Evolutionary conservation across 2,329 filamentous ascomycete species (phyloP), one percentile per base, ranked within the genome.

Genomic region (Truncatella angustata): DNA sequence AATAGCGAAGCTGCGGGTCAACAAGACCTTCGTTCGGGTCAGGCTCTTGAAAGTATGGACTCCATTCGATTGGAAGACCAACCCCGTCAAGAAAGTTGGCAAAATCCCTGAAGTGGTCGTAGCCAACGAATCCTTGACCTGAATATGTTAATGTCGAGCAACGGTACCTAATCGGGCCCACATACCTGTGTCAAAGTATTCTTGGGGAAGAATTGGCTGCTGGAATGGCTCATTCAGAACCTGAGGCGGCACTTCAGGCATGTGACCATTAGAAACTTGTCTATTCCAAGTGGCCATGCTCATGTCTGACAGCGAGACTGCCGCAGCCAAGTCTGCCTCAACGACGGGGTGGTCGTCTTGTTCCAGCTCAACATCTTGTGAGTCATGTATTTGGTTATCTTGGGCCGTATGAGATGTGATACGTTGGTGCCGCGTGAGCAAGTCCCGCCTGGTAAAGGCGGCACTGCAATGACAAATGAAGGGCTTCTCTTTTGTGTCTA

Each of bases 401-500:
- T 59, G 39, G 47, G 61, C 55, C 51, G 65, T 63, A 56, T 74
- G 71, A 5, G 66, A 61, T 3, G 61, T 51, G 39, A 75, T 69
- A 49, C 72, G 69, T 53, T 75, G 69, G 54, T 76, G 73, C 20
- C 73, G 69, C 45, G 72, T 75, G 56, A 76, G 59, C n/a, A 76
- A 61, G 58, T 76, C 73, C 20, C 73, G 67, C 16, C 73, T 66
- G 6, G 73, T 70, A 56, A 76, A 76, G 2, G 73, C 71, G 11
- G 71, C 70, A 49, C 72, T 71, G 57, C 73, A 76, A 32, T 62
- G 65, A 51, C 73, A 76, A 20, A 73, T 54, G 54, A 74, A 76
- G 1, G 73, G 73, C 55, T 76, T 76, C 60, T 76, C 73, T 46
- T 76, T 76, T 50, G 73, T 76, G 57, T 76, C 73, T 76, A 32